Evolutionary conservation across 2,329 filamentous ascomycete species (phyloP), one percentile per base, ranked within the genome.

Genomic region (Dactylonectria macrodidyma): DNA sequence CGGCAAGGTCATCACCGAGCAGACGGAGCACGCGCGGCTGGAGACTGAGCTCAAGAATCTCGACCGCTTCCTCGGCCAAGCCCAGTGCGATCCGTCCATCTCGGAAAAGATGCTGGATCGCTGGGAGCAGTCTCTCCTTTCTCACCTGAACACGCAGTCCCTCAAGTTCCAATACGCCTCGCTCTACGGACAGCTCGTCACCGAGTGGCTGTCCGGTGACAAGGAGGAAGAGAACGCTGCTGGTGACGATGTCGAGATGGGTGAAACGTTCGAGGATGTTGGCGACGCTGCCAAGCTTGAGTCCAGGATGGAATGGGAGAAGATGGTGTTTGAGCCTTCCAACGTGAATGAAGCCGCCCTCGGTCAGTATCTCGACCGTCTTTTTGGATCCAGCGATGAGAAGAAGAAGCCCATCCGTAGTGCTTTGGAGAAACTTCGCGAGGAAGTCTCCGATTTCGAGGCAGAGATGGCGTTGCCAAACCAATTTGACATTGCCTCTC

Each of bases 161-260:
- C 78, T 81, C 16, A 84, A 81, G 68, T 84, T 83, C 61, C 73
- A 81, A 58, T 85, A 83, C 52, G 84, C 84, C 0, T 80, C 81
- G 8, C 77, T 86, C 3, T 86, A 85, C 50, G 83, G 81, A 3
- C 78, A 83, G 55, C 78, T 86, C 4, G 84, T 85, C n/a, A 85
- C 80, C 0, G 84, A 86, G 67, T 86, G 84, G 84, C 76, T 86
- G 1, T 80, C 80, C 1, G 72, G 76, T 0, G 77, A 77, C 2
- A 66, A 78, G 70, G 30, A 65, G 8, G 41, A 65, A 1, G 64
- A 73, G 5, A 56, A 54, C 3, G n/a, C 57, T 7, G 24, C 70
- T 58, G 59, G 47, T 4, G 50, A 71, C 47, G 66, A 75, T 22
- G 69, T 76, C 38, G 73, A 78, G 6, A 79, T 80, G 74, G 69